A percentile compares a stretch with the other conserved stretches of the same genome.
Evolutionary conservation across 2,329 filamentous ascomycete genomes (phyloP).

Genomic region (Aspergillus flavus): DNA sequence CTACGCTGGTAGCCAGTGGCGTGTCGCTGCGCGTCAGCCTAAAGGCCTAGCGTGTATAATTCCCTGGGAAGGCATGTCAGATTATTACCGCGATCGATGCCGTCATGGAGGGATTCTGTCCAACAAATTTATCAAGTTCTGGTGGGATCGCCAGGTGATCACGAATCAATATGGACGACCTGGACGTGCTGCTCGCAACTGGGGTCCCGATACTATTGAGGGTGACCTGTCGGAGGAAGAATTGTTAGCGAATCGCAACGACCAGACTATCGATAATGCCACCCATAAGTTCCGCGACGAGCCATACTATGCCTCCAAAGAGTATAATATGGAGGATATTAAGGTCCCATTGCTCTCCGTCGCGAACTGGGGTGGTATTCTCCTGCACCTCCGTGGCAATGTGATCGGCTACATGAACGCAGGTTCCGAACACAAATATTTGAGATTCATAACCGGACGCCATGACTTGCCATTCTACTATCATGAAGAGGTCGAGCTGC

Average conservation of each 20-base stretch:
- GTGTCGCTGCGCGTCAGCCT: constrained; percentile 55
- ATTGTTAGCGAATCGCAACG: constrained; percentile 39
- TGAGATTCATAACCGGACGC: constrained; percentile 69
- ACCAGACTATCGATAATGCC: constrained; percentile 50
- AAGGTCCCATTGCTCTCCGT: constrained; percentile 64
- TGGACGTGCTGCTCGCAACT: constrained; percentile 53
- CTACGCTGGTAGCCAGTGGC: constrained; percentile 58
- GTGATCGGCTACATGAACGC: constrained; percentile 66
- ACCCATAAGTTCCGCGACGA: constrained; percentile 63
- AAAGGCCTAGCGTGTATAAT: constrained; percentile 56
- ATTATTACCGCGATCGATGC: constrained; percentile 61
- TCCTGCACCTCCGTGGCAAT: constrained; percentile 70
- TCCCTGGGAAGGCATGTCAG: constrained; percentile 60
- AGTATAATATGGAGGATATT: constrained; percentile 67
- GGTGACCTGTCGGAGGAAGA: constrained; percentile 41
- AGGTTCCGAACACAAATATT: constrained; percentile 67
- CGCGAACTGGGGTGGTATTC: constrained; percentile 71
- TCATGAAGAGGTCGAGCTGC: constrained; percentile 67
- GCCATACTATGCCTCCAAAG: constrained; percentile 65
- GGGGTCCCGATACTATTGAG: constrained; percentile 52
- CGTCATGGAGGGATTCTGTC: constrained; percentile 65
- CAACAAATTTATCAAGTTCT: constrained; percentile 62
- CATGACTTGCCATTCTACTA: constrained; percentile 76
- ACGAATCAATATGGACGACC: constrained; percentile 68
- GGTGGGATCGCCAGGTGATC: constrained; percentile 69